Evolutionary conservation across 768 basidiomycete genomes (phyloP), one percentile per base, ranked within the genome.

Genomic region (Calocybe gangraenosa): DNA sequence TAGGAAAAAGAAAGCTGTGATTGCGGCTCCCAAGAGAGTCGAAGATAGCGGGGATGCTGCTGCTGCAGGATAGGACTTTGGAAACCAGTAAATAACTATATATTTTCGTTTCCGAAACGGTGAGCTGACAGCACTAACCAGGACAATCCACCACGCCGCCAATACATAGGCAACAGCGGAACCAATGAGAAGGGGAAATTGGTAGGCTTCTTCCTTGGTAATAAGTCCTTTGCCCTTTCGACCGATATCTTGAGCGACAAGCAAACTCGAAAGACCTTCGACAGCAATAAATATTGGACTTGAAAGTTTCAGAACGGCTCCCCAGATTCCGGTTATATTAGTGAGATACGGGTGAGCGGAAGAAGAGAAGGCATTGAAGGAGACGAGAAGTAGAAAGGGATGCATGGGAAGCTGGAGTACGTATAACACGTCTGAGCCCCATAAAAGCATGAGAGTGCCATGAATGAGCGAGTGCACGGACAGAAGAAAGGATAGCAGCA

Each of bases 1-100:
- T 33, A 96, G 73, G 67, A 96, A 97, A 22, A 95, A 64, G 58
- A 95, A 85, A 8, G 91, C 82, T 0, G 93, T 92, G 47, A 95
- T 68, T 2, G 91, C 89, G 2, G 84, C 86, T 2, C 94, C 94
- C 14, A 97, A 72, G 8, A 97, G 70, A 2, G 93, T 94, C 1
- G 93, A 89, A 8, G 92, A 87, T 23, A 95, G 71, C 7, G 93
- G 88, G 0, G 90, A 87, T 7, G 83, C 77, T 4, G 91, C 86
- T 5, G 87, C 87, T 2, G 84, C 75, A 19, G 92, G 84, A 64
- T 92, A 94, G 2, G 87, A 79, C 84, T 91, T 50, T 34, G 23
- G 20, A 42, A 45, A n/a, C n/a, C n/a, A n/a, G n/a, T n/a, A n/a
- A n/a, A n/a, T n/a, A 28, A 28, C 25, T 6, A 28, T 28, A 11